Percentiles rank a stretch among this genome's conserved stretches.
Conservation (phyloP, 371 early-diverging fungal genomes). For the Mucor ambiguus region DNA sequence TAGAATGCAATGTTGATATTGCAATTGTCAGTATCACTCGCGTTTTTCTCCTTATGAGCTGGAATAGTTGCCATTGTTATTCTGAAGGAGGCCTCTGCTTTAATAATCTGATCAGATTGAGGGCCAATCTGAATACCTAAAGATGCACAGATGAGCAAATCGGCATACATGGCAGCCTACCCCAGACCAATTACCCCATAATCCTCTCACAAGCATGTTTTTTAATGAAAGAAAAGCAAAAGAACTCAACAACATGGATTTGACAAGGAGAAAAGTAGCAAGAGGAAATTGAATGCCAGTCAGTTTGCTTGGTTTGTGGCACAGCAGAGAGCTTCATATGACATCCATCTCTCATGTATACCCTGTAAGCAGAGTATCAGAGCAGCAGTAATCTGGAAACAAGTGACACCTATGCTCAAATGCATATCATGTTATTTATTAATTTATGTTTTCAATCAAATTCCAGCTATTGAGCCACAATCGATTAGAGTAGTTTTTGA, state of each 20-base stretch:
- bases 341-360: too few relatives aligned
- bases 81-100: not conserved
- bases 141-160: not conserved
- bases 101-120: not conserved
- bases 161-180: not conserved
- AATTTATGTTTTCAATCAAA: slow-evolving; percentile 27
- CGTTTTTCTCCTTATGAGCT: not conserved
- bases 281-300: not conserved
- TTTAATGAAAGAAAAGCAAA: slow-evolving; percentile 8
- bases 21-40: not conserved
- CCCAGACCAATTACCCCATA: slow-evolving; percentile 4
- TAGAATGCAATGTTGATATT: not conserved
- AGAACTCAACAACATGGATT: not conserved
- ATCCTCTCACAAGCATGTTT: slow-evolving; percentile 13
- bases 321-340: too few relatives aligned
- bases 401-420: not conserved
- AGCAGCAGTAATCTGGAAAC: not conserved
- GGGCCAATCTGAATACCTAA: slow-evolving; percentile 7
- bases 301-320: not conserved
- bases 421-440: not conserved
- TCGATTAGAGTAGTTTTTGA: slow-evolving; percentile 49
- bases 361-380: too few relatives aligned
- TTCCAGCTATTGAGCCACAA: slow-evolving; percentile 63
- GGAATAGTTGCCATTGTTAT: slow-evolving; percentile 6
- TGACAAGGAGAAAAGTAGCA: not conserved